Evolutionary conservation across 202 grass and related monocot species (phyloP), one percentile per base, ranked within the genome.

Genomic region (Schoenoplectus triqueter): DNA sequence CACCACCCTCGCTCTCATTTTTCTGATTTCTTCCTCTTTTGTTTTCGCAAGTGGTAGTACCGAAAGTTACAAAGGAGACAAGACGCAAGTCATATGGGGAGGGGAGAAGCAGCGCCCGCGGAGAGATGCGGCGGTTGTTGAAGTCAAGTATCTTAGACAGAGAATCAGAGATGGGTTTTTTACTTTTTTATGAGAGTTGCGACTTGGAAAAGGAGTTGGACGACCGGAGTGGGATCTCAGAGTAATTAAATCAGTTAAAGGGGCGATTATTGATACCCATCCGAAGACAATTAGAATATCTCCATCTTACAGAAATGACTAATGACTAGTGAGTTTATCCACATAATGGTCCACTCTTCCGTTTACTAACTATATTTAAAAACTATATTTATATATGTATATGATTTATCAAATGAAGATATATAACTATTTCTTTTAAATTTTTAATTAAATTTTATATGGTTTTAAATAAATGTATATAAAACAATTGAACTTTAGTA

Each of bases 1-100:
- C 84, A 95, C 88, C 78, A 99, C 83, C 73, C 90, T 92, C 82
- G 90, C 90, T 90, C 89, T 89, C 96, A 99, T 98, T 82, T 11
- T 17, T 31, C 31, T 31, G 20, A 0, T 39, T 42, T 61, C 19
- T 19, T 46, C 17, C 63, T 19, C 60, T 11, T 47, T 47, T 47
- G 31, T 1, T 74, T 31, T 39, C 50, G 50, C 73, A 56, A 56
- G 52, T 76, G 15, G n/a, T 76, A 15, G 11, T 76, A 56, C 4
- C 19, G 61, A 39, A 31, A 31, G 31, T 31, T 31, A 39, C 48
- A 66, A 11, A 17, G 3, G 40, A 17, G 45, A 80, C 85, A 0
- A 65, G 22, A n/a, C 5, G 87, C 44, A 47, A 55, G 74, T 22
- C 6, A 76, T 51, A 9, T 74, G 75, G 10, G 5, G 41, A 15